A percentile compares a stretch with the other conserved stretches of the same genome.
Conservation (phyloP, 768 basidiomycete genomes). For the Suillus plorans region DNA sequence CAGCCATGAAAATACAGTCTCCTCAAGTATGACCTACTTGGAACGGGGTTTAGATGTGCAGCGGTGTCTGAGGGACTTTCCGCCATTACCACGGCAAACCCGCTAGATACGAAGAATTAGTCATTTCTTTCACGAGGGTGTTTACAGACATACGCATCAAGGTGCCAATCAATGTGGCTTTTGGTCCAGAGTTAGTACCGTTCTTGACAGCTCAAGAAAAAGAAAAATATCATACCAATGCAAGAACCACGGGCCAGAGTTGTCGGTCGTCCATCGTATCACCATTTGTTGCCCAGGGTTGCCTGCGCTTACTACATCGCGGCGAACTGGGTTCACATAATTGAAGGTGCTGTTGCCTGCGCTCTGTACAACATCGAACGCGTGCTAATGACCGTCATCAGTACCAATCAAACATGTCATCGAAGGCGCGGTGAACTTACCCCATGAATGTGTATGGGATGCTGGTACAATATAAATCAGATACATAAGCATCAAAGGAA, state of each 20-base stretch:
- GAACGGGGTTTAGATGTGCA: not conserved
- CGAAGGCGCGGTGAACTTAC: slow-evolving; percentile 21
- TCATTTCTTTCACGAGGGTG: not conserved
- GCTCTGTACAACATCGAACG: slow-evolving; percentile 46
- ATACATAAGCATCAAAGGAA: not conserved
- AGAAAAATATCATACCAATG: slow-evolving; percentile 14
- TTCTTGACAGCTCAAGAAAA: not conserved
- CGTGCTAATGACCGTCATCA: slow-evolving; percentile 31
- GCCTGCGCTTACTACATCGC: slow-evolving; percentile 42
- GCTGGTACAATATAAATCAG: slow-evolving; percentile 18
- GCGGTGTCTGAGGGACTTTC: slow-evolving; percentile 18
- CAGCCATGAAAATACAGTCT: not conserved
- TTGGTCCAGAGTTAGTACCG: not conserved
- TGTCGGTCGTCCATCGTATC: slow-evolving; percentile 51
- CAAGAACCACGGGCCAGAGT: slow-evolving; percentile 45
- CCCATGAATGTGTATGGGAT: slow-evolving; percentile 47
- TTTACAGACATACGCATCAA: slow-evolving; percentile 14
- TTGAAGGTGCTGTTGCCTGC: slow-evolving; percentile 39
- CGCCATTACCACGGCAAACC: slow-evolving; percentile 31
- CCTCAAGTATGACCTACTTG: not conserved
- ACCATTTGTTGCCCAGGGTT: slow-evolving; percentile 30
- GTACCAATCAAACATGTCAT: not conserved
- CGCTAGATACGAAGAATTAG: slow-evolving; percentile 13
- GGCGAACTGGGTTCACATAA: slow-evolving; percentile 51
- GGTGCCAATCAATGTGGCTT: slow-evolving; percentile 20